Evolutionary conservation across 1,284 basidiomycete genomes (phyloP), one percentile per base, ranked within the genome.

Genomic region (Trametes versicolor): DNA sequence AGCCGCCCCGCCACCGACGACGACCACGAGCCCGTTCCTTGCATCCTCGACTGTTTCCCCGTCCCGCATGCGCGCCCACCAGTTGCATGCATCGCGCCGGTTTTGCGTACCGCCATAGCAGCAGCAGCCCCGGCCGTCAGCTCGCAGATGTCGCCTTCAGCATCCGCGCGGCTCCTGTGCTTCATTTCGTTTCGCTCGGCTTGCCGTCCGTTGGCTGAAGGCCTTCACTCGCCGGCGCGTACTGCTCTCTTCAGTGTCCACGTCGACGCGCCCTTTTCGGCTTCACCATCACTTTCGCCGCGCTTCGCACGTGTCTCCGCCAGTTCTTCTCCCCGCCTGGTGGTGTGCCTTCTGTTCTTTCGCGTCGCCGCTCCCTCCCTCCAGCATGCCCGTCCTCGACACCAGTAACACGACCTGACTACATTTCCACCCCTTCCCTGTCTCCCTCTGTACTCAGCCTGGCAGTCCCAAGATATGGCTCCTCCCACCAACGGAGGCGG

Each of bases 391-490:
- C 67, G 63, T 68, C 72, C 71, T 66, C 71, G 65, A 69, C 72
- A 66, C 72, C 68, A 65, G 55, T 74, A 70, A 71, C 70, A 69
- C 74, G 71, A 72, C 77, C 77, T 79, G 74, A 79, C 77, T 58
- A 74, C 61, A 56, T 73, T 75, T 70, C 68, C 69, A 66, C 66
- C 64, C 70, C 66, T 66, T 56, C 68, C 64, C 50, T 37, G 58
- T 65, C 63, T 55, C 49, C 65, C 63, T 58, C 56, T 61, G 37
- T 63, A 58, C 68, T 72, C 86, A 92, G 90, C 90, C 74, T 92
- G 90, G 90, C 90, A 90, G 81, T 85, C 88, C 50, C 88, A 91
- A 87, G 91, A 92, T 68, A 90, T 91, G 72, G 88, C 88, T 45
- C 87, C 89, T 58, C 79, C 87, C 25, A 80, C 73, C 73, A 80